Base-by-base conservation (phyloP, 2,329 filamentous ascomycete genomes). In the Talaromyces piceae region DNA sequence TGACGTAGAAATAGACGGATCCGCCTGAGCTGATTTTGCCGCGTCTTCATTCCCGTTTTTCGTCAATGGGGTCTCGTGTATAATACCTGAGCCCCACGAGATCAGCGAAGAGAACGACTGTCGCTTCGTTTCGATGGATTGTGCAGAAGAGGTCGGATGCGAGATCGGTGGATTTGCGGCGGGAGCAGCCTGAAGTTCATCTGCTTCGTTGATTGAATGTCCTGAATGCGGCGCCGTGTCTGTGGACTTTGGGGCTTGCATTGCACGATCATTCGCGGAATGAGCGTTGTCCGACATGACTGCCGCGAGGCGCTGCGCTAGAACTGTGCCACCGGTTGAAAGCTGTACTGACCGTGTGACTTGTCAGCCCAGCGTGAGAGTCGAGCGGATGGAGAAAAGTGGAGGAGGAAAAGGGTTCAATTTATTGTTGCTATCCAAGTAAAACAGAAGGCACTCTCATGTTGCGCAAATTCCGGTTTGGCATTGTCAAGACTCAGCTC, bases 81-180 rank as follows among this genome's bases (percentile, higher is more conserved):
- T 41, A 23, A 55, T 56, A 45, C 54, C 51, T n/a, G 59, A 56
- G 56, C 59, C 54, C 50, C 64, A 70, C 27, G 86, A 88, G 62
- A 86, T 86, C 47, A 88, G 72, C 1, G 87, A 91, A 6, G 84
- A 87, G 54, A 85, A 78, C 22, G 86, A 90, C 63, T 86, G 75
- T 47, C 87, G 81, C 61, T 87, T 86, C 41, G 74, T 74, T 33
- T 84, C 73, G 20, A 49, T 44, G 25, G 30, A 13, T 28, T 46
- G 25, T 25, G 33, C 12, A 12, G 26, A 22, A 27, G 23, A 28
- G 3, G n/a, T 48, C 46, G 26, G 16, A 31, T 12, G 33, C 18
- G 41, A 6, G 22, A 9, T 16, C 23, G 39, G 39, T 12, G 39
- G 22, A 22, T 43, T 43, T 26, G 25, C 13, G 25, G 5, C 39